A percentile compares a stretch with the other conserved stretches of the same genome.
These are phyloP conservation scores for Cyclotella baltica DNA, from an alignment of 108 stramenopile genomes.

Conservation along the genomic window DNA sequence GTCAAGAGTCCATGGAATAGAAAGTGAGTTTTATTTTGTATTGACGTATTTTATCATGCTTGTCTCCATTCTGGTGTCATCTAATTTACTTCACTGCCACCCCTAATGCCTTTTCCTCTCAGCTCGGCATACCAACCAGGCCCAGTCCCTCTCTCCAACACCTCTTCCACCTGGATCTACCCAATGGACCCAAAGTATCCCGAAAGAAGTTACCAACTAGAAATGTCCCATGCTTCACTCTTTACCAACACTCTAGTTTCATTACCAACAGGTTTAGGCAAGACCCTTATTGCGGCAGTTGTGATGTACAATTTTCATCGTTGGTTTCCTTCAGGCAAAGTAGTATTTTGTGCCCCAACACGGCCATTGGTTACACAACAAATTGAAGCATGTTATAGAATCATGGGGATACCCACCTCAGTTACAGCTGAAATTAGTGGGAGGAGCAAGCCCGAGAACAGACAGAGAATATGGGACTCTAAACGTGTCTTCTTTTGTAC, in stretches of 20 bases:
- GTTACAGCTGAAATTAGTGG: slow-evolving; percentile 88
- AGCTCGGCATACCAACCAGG: slow-evolving; percentile 54
- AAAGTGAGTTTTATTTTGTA: not conserved
- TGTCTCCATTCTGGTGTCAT: no score
- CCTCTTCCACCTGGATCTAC: slow-evolving; percentile 84
- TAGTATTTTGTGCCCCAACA: slow-evolving; percentile 93
- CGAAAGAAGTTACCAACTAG: slow-evolving; percentile 84
- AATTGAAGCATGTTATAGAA: slow-evolving; percentile 83
- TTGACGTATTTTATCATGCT: not conserved
- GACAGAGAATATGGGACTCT: slow-evolving; percentile 66
- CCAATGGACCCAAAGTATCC: slow-evolving; percentile 83
- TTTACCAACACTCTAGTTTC: slow-evolving; percentile 92
- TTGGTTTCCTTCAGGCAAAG: slow-evolving; percentile 82
- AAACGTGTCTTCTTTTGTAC: slow-evolving; percentile 96
- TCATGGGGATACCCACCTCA: slow-evolving; percentile 75
- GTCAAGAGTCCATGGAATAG: not conserved
- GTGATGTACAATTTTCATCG: slow-evolving; percentile 98
- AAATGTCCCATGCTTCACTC: slow-evolving; percentile 80
- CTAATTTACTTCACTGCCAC: no score
- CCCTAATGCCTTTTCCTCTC: not conserved
- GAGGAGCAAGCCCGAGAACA: slow-evolving; percentile 45
- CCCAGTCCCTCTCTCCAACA: slow-evolving; percentile 63
- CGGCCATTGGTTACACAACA: slow-evolving; percentile 96
- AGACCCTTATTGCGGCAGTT: slow-evolving; percentile 97
- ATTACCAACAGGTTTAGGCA: slow-evolving; percentile 98